Evolutionary conservation across 805 yeast species (phyloP), one percentile per base, ranked within the genome.

Genomic region (Metschnikowia drakensbergensis): DNA sequence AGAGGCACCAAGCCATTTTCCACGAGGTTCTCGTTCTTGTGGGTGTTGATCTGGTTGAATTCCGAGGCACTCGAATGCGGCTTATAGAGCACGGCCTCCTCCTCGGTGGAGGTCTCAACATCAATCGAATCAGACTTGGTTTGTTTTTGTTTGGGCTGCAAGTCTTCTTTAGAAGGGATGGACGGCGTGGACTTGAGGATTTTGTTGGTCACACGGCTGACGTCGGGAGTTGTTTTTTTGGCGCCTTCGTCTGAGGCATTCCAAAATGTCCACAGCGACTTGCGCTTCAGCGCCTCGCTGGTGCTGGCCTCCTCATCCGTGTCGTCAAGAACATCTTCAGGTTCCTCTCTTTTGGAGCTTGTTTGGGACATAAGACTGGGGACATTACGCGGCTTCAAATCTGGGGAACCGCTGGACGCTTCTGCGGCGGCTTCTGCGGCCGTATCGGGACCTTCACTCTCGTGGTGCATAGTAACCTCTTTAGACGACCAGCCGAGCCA

Each of bases 61-160:
- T 72, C 71, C 30, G 63, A 57, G 5, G 75, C 62, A 43, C 69
- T 64, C 44, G 66, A 64, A 48, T 72, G 77, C 5, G 76, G 72
- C 50, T 71, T 71, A 55, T 72, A 72, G 48, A 72, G 62, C 3
- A 72, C 76, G 0, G 77, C 77, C 52, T 72, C 77, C 44, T 71
- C 75, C 7, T 42, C 45, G 31, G 31, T 26, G 3, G 45, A 33
- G 4, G 25, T 32, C 7, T 32, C 45, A 3, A 30, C 2, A 23
- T 47, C 47, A 6, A 34, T 35, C 28, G 45, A 42, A 10, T 58
- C 60, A 1, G 35, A 6, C 33, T 51, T 52, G 10, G 51, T 35
- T 13, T 46, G 49, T 6, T 44, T 47, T 37, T 41, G 30, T 13
- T 43, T 43, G 27, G 46, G 25, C 9, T 39, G 27, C 26, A 52